Base-by-base conservation (phyloP, 768 basidiomycete species). In the Xerocomus brunneocitrinus region DNA sequence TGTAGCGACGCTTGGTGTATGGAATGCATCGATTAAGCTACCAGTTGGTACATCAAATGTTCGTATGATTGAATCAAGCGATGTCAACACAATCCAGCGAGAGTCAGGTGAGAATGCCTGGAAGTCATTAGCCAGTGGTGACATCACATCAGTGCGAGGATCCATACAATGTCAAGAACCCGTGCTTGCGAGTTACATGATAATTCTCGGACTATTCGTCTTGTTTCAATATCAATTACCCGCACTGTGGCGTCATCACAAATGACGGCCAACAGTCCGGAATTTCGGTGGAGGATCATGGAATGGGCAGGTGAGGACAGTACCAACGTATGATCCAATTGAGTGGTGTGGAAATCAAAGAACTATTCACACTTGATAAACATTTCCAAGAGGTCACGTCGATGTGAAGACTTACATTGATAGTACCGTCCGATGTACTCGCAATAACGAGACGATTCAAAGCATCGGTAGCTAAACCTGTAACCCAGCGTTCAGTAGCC, bases 1-100 rank as follows among this genome's bases (percentile, higher is more conserved):
- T 0, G 91, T 95, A 5, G 95, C 91, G 25, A 95, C 80, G 59
- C 87, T 91, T 28, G 87, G 73, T 8, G 92, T 93, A 50, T 82
- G 80, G 76, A 99, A 98, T 0, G 84, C 91, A 62, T 98, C 93
- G 49, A 99, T 94, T 35, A 98, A 75, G 27, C 84, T 79, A 5
- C 95, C 94, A 16, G 94, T 92, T 1, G 97, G 95, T 25, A 99
- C 79, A 66, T 99, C 95, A 67, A 92, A 99, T 3, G 95, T 98
- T 30, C 97, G 83, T 61, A 98, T 91, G 49, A 88, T 77, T 0
- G 91, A 91, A 68, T 99, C 97, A 38, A 97, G 74, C 8, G 95
- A 94, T 3, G 90, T 83, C 2, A 85, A 76, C 39, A 98, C 79
- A 47, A 99, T 75, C 97, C 95, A 98, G 50, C 97, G 79, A 2